These are phyloP conservation scores for Gentiana macrophylla DNA, from an alignment of 257 asterid genomes.

Conservation along the genomic window DNA sequence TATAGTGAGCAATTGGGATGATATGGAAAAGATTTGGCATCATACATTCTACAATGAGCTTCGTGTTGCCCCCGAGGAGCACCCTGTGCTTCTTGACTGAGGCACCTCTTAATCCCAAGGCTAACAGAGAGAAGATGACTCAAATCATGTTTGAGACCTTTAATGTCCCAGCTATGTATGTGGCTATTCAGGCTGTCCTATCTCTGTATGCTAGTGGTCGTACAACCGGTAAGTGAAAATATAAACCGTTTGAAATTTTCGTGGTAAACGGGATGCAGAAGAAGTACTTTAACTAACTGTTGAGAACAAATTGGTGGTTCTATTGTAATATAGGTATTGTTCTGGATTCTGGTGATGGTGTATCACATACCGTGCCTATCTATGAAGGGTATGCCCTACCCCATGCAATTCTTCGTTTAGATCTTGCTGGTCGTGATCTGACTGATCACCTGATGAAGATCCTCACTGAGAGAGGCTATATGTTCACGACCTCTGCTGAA, in stretches of 20 bases:
- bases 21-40: conserved; percentile 89
- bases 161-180: conserved; percentile 56
- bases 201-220: conserved; percentile 38
- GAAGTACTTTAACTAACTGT: neutral
- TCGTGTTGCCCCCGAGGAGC: conserved; percentile 69
- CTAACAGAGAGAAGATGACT: too few relatives aligned
- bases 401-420: too few relatives aligned
- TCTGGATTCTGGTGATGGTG: conserved; percentile 23
- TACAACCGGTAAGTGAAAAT: conserved; percentile 24
- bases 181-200: conserved; percentile 50
- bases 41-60: conserved; percentile 85
- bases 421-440: too few relatives aligned
- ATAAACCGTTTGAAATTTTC: too few relatives aligned
- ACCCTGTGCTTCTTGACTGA: conserved; percentile 30
- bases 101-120: conserved; percentile 5
- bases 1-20: conserved; percentile 89
- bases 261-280: too few relatives aligned
- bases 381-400: conserved; percentile 16
- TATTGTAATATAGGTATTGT: conserved; percentile 14
- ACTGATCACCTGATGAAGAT: too few relatives aligned
- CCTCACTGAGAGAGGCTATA: too few relatives aligned
- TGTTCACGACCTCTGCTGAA: too few relatives aligned
- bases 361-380: conserved; percentile 26
- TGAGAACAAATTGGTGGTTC: neutral
- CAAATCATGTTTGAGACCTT: conserved; percentile 28